Evolutionary conservation across 192 early-diverging fungal genomes (phyloP).

Genomic region (Phycomyces nitens): DNA sequence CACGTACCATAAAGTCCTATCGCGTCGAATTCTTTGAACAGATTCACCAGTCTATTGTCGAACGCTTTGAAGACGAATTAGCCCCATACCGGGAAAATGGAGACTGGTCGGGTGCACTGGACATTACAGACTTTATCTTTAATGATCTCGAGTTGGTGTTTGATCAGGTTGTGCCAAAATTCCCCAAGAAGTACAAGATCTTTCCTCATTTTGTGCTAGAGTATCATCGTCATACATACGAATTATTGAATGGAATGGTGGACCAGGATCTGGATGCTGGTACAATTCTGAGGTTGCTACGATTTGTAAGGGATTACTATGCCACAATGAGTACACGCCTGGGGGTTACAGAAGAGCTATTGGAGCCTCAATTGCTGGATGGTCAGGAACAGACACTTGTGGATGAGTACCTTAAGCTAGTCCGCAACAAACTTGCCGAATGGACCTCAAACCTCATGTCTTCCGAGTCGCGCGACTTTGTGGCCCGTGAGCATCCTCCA

Average conservation of each 20-base stretch:
- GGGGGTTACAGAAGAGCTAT: slow-evolving; percentile 82
- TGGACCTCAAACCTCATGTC: slow-evolving; percentile 92
- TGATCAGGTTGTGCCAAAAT: slow-evolving; percentile 83
- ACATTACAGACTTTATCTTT: slow-evolving; percentile 76
- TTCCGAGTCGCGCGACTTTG: slow-evolving; percentile 78
- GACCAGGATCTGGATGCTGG: slow-evolving; percentile 79
- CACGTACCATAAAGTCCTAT: slow-evolving; percentile 63
- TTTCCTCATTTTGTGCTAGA: slow-evolving; percentile 93
- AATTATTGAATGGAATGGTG: slow-evolving; percentile 72
- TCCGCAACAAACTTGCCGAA: slow-evolving; percentile 79
- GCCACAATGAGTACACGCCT: slow-evolving; percentile 81
- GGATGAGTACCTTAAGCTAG: slow-evolving; percentile 89
- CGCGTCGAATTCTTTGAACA: slow-evolving; percentile 79
- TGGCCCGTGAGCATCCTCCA: slow-evolving; percentile 63
- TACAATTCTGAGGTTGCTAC: slow-evolving; percentile 78
- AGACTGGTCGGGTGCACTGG: slow-evolving; percentile 58
- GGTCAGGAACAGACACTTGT: slow-evolving; percentile 88
- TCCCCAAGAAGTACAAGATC: slow-evolving; percentile 91
- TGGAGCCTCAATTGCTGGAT: slow-evolving; percentile 89
- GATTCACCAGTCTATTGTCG: slow-evolving; percentile 64
- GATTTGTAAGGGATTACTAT: slow-evolving; percentile 93
- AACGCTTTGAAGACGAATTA: slow-evolving; percentile 65
- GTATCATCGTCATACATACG: slow-evolving; percentile 92
- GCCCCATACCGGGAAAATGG: slow-evolving; percentile 51
- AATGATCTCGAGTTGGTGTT: slow-evolving; percentile 85